Evolutionary conservation across 805 yeast genomes (phyloP).

Genomic region (Cyberlindnera mycetangii): DNA sequence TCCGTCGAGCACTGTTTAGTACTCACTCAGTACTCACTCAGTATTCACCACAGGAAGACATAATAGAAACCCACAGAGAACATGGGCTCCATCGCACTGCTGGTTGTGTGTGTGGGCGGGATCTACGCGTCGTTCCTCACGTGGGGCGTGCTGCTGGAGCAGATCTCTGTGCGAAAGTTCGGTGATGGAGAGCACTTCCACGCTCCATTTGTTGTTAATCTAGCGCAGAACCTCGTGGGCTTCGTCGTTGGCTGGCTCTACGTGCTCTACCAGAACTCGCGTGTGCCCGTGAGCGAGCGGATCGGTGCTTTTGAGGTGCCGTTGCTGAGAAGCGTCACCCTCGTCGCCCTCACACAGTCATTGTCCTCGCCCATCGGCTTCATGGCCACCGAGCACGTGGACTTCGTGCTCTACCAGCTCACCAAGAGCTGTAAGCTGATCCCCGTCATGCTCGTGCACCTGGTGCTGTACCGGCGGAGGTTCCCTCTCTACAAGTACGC

Average conservation of each 20-base stretch:
- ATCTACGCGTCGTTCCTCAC: slow-evolving; percentile 83
- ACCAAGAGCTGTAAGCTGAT: slow-evolving; percentile 92
- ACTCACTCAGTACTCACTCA: neutral
- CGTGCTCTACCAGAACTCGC: slow-evolving; percentile 32
- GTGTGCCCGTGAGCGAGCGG: neutral
- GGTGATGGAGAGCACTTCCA: slow-evolving; percentile 59
- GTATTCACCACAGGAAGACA: no score
- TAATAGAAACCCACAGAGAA: neutral
- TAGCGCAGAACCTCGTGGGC: slow-evolving; percentile 73
- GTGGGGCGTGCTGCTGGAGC: slow-evolving; percentile 93
- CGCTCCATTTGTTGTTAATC: slow-evolving; percentile 76
- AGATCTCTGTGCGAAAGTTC: slow-evolving; percentile 74
- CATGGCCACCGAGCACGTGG: slow-evolving; percentile 75
- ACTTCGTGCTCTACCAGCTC: slow-evolving; percentile 76
- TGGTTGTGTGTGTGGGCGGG: slow-evolving; percentile 45
- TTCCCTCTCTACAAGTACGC: slow-evolving; percentile 76
- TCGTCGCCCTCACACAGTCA: slow-evolving; percentile 54
- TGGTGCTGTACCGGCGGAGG: slow-evolving; percentile 59
- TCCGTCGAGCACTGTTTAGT: neutral
- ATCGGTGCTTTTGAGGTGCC: slow-evolving; percentile 16
- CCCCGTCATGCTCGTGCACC: slow-evolving; percentile 89
- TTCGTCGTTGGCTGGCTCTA: slow-evolving; percentile 63
- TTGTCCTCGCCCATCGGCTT: slow-evolving; percentile 82
- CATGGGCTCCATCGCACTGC: slow-evolving; percentile 7
- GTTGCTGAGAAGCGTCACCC: slow-evolving; percentile 21